Conservation (phyloP, 2,329 filamentous ascomycete genomes). For the Cercospora zeina region DNA sequence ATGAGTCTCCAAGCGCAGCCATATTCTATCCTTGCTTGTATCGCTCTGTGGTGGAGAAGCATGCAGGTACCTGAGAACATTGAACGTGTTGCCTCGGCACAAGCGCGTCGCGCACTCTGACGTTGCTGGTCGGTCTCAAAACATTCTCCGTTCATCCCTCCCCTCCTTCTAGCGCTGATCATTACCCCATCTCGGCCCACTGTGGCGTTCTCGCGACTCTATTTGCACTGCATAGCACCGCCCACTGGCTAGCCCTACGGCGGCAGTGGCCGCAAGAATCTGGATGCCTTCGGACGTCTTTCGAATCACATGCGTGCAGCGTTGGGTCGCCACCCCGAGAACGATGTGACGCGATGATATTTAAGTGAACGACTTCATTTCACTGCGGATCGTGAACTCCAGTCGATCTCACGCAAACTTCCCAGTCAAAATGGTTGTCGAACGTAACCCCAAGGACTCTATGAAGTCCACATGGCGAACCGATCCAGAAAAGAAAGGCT, state of each 20-base stretch:
- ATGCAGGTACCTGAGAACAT: neutral
- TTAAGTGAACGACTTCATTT: neutral
- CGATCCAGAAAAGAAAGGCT: conserved; percentile 20
- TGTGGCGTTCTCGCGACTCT: conserved; percentile 5
- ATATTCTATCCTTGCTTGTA: no score
- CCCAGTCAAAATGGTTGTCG: neutral
- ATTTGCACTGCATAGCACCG: conserved; percentile 1
- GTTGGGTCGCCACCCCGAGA: neutral
- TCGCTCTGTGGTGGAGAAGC: neutral
- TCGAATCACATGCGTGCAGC: conserved; percentile 3
- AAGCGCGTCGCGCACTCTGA: neutral
- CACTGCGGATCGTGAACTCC: neutral
- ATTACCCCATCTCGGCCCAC: neutral
- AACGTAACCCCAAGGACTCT: conserved; percentile 25
- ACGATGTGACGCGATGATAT: neutral
- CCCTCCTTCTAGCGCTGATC: neutral
- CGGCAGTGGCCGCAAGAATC: neutral
- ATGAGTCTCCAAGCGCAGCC: neutral
- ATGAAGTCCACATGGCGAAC: conserved; percentile 32
- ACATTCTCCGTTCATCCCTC: neutral
- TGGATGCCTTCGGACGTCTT: conserved; percentile 10
- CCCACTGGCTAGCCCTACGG: conserved; percentile 5
- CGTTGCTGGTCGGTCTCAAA: neutral
- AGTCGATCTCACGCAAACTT: neutral
- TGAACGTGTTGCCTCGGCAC: neutral